Conservation (phyloP, 116 monocot genomes). For the Cymodocea nodosa region DNA sequence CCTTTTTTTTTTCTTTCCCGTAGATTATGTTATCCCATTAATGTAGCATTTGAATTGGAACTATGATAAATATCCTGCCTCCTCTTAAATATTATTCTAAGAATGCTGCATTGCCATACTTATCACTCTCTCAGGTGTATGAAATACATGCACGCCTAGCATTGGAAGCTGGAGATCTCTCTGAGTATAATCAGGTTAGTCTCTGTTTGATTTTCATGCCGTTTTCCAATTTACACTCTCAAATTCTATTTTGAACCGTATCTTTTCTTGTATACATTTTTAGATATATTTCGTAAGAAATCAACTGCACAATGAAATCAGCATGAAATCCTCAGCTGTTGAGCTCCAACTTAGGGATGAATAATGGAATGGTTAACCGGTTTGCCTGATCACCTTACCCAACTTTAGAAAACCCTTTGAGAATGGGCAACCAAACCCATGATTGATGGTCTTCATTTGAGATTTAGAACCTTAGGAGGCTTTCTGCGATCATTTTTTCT, state of each 20-base stretch:
- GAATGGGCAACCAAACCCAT: no score
- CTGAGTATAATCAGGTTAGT: conserved; percentile 90
- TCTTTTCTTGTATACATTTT: not conserved
- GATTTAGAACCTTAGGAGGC: no score
- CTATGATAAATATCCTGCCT: not conserved
- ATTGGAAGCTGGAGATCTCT: conserved; percentile 73
- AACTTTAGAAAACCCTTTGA: no score
- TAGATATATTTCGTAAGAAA: not conserved
- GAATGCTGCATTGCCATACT: not conserved
- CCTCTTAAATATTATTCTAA: no score
- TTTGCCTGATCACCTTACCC: no score
- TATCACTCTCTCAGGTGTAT: conserved; percentile 57
- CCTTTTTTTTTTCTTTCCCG: not conserved
- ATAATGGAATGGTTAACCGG: no score
- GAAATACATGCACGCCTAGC: conserved; percentile 91
- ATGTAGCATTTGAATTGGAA: not conserved
- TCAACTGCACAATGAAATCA: no score
- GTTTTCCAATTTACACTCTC: not conserved
- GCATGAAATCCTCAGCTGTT: no score
- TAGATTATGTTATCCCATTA: not conserved
- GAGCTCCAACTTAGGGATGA: no score
- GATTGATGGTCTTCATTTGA: no score
- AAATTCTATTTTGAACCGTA: conserved; percentile 5
- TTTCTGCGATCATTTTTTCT: no score
- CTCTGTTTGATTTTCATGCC: no score